Conservation (phyloP, 1,284 basidiomycete genomes). For the Phellopilus nigrolimitatus region DNA sequence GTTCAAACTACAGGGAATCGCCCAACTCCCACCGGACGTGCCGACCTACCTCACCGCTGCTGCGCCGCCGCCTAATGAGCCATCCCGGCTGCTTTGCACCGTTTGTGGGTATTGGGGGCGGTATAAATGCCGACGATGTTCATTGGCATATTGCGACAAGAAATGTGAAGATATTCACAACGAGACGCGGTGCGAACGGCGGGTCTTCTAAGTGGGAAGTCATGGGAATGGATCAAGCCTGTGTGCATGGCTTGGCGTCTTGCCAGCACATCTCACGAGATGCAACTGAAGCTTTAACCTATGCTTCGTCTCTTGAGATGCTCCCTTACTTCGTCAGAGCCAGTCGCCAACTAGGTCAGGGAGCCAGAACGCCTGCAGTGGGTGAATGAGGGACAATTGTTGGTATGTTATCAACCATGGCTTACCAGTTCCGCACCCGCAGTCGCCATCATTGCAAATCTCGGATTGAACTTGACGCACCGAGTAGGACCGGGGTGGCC, state of each 20-base stretch:
- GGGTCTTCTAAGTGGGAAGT: constrained; percentile 35
- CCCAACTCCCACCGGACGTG: constrained; percentile 43
- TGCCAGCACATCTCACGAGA: constrained; percentile 33
- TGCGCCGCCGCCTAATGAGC: constrained; percentile 42
- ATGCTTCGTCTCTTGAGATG: constrained; percentile 40
- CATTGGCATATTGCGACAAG: constrained; percentile 53
- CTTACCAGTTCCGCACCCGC: constrained; percentile 83
- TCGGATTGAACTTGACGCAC: constrained; percentile 85
- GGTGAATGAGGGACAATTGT: constrained; percentile 14
- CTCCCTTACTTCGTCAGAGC: constrained; percentile 47
- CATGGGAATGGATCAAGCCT: background rate
- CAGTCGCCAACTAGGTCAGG: constrained; percentile 57
- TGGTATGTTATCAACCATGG: constrained; percentile 22
- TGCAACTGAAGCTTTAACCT: background rate
- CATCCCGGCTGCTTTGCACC: constrained; percentile 54
- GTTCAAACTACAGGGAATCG: constrained; percentile 45
- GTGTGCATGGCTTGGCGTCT: background rate
- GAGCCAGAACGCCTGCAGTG: constrained; percentile 72
- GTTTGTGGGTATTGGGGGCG: constrained; percentile 67
- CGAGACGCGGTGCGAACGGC: constrained; percentile 58
- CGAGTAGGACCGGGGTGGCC: constrained; percentile 79
- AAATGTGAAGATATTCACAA: constrained; percentile 53
- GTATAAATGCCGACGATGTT: constrained; percentile 57
- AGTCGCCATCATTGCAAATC: constrained; percentile 82
- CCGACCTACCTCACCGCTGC: constrained; percentile 57